phyloP scores from a whole-genome alignment of 176 grass and related monocot species.

The Cymbopogon citratus region DNA sequence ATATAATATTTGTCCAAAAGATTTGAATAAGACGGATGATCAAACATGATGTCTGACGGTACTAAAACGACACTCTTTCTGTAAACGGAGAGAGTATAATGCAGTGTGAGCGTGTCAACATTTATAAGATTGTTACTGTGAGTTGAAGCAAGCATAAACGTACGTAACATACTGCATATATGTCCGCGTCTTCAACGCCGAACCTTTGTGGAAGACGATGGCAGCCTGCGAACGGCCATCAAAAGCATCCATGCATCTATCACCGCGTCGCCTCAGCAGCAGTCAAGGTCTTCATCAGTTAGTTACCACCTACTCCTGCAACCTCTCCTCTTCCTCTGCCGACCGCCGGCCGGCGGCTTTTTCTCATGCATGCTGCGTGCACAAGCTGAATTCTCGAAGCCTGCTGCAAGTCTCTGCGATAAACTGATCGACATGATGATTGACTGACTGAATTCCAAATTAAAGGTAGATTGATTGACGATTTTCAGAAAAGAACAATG shows the following conservation, averaged over 20 bases:
- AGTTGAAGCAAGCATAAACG: conserved; percentile 10
- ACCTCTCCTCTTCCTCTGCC: background rate
- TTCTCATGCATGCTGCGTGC: background rate
- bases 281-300: conserved; percentile 28
- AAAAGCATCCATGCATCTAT: background rate
- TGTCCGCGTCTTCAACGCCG: conserved; percentile 17
- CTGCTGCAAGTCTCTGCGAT: background rate
- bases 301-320: background rate
- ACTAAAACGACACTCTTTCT: no score
- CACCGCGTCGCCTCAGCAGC: background rate
- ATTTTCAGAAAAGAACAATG: background rate
- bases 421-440: background rate
- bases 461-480: background rate
- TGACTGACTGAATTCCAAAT: background rate
- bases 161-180: background rate
- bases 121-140: background rate
- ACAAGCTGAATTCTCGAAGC: background rate
- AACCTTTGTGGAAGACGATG: conserved; percentile 13
- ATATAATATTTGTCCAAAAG: no score
- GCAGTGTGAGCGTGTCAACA: background rate
- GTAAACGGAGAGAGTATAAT: no score
- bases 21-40: no score
- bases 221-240: background rate
- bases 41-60: no score
- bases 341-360: background rate